A percentile compares a stretch with the other conserved stretches of the same genome.
Conservation (phyloP, 768 basidiomycete genomes). For the Calocera cornea region DNA sequence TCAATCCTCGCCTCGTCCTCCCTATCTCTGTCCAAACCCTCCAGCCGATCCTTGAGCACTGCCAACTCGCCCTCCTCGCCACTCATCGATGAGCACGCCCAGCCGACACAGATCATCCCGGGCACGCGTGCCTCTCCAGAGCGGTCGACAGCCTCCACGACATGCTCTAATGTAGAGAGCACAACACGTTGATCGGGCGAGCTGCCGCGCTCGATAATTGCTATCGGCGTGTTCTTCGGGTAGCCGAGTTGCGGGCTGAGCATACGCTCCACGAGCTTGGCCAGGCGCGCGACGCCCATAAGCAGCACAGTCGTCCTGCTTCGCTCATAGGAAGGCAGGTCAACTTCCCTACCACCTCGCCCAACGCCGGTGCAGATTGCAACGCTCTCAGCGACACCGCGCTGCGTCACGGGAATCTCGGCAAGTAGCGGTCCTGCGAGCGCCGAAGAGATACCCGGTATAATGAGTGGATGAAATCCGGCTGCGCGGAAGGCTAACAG, state of each 20-base stretch:
- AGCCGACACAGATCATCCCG: constrained; percentile 92
- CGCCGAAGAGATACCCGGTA: constrained; percentile 84
- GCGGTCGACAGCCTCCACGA: constrained; percentile 56
- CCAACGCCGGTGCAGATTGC: constrained; percentile 92
- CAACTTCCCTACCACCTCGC: constrained; percentile 63
- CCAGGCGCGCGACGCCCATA: constrained; percentile 88
- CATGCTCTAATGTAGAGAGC: constrained; percentile 57
- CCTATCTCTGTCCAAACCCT: constrained; percentile 23
- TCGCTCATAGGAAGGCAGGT: constrained; percentile 78
- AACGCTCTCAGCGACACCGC: constrained; percentile 83
- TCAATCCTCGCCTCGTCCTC: constrained; percentile 34
- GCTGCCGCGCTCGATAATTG: constrained; percentile 88
- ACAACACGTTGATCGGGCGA: constrained; percentile 85
- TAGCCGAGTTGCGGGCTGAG: constrained; percentile 33
- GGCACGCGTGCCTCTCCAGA: constrained; percentile 82
- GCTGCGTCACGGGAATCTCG: constrained; percentile 86
- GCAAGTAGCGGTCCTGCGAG: constrained; percentile 82
- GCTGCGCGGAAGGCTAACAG: constrained; percentile 78
- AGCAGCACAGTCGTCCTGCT: constrained; percentile 68
- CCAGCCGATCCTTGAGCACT: constrained; percentile 49
- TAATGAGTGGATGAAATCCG: constrained; percentile 68
- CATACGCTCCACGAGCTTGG: constrained; percentile 55
- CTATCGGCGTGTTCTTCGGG: constrained; percentile 68
- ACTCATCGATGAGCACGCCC: constrained; percentile 71
- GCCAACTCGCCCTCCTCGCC: constrained; percentile 48